Base-by-base conservation (phyloP, 1,284 basidiomycete genomes). In the Puccinia polysora region DNA sequence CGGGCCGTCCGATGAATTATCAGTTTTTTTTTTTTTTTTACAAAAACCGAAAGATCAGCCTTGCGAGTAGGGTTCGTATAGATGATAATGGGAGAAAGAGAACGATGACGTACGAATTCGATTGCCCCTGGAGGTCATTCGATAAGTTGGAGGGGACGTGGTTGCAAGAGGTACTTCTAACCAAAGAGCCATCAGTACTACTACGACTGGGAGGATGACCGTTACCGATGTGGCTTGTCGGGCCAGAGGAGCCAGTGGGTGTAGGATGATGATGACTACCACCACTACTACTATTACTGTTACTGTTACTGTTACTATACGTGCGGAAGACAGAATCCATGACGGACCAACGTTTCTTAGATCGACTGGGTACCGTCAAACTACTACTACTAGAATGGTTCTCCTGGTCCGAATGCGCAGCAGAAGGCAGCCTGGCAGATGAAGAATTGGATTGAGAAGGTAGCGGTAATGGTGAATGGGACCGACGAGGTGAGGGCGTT, bases 321-420 rank as follows among this genome's bases (percentile, higher is more conserved):
- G 49, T 52, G 14, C 68, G 68, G 38, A 70, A 70, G 34, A 70
- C 68, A 14, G 68, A 70, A 25, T 70, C 68, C 68, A 70, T 70
- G 12, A 70, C 68, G 0, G 68, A 70, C 68, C 68, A 70, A 25
- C 68, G 68, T 53, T 70, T 70, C 32, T 62, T 69, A 4, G 60
- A 63, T 15, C 45, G 40, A 32, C 43, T 63, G 40, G 60, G 60
- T 25, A 63, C 45, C 25, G 60, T 50, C 23, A 63, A 45, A 50
- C 60, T 63, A 18, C 40, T n/a, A n/a, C n/a, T 45, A n/a, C 40
- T 28, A 8, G 40, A 43, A 30, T 62, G 59, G n/a, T 47, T 62
- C 28, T 62, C 59, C n/a, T 62, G 59, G 30, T 62, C 59, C 20
- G 59, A 62, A 32, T 62, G 43, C 38, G 23, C 30, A 32, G 36